Conservation (phyloP, 768 basidiomycete genomes). For the Lactarius sp. region DNA sequence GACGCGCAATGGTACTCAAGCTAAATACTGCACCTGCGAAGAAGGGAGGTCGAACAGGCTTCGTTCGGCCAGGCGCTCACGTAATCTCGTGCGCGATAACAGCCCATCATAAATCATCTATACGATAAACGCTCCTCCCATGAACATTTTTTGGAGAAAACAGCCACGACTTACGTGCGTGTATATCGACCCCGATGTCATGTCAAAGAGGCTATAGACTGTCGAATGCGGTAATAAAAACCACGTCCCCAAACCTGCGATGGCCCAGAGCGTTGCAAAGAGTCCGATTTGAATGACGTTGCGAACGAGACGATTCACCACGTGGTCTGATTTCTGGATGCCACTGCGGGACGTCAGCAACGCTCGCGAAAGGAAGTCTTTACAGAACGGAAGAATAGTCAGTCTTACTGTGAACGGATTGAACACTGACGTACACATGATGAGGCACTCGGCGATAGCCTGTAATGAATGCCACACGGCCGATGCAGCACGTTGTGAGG, state of each 20-base stretch:
- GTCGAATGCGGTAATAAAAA: background rate
- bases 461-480: background rate
- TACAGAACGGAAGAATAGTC: background rate
- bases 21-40: background rate
- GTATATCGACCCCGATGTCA: slow-evolving; percentile 10
- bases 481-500: background rate
- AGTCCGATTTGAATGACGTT: slow-evolving; percentile 5
- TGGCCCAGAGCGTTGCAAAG: background rate
- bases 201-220: background rate
- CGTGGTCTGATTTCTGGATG: background rate
- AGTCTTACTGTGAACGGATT: background rate
- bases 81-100: background rate
- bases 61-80: background rate
- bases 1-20: background rate
- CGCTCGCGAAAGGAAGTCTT: slow-evolving; percentile 3
- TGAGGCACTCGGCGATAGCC: background rate
- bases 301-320: slow-evolving; percentile 2
- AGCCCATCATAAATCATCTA: slow-evolving; percentile 10
- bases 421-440: slow-evolving; percentile 1
- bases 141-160: background rate
- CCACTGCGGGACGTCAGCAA: slow-evolving; percentile 1
- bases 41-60: slow-evolving; percentile 3
- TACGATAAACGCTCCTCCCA: background rate
- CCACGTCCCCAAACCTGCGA: background rate
- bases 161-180: slow-evolving; percentile 3